Percentiles rank a stretch among this genome's conserved stretches.
phyloP scores from a whole-genome alignment of 176 grass and related monocot genomes.

The Poa pratensis region DNA sequence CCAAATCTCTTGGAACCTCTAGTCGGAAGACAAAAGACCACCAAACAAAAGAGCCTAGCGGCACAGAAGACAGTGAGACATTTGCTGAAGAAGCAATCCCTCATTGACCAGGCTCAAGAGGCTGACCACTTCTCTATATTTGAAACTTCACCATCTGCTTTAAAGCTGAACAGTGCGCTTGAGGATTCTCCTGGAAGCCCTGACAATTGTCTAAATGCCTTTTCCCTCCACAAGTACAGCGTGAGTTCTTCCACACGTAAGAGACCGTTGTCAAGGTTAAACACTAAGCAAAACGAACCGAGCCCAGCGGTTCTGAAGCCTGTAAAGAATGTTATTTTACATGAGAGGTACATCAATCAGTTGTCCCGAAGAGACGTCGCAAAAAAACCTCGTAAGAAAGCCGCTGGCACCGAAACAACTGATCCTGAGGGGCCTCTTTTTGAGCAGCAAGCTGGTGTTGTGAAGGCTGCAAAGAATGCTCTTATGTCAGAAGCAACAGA shows the following conservation, averaged over 20 bases:
- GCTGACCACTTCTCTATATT: slow-evolving; percentile 85
- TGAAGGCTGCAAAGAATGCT: slow-evolving; percentile 64
- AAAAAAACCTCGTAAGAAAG: slow-evolving; percentile 49
- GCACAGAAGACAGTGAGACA: slow-evolving; percentile 76
- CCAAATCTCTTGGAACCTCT: slow-evolving; percentile 45
- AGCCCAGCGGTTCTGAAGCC: slow-evolving; percentile 75
- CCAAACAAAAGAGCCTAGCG: slow-evolving; percentile 55
- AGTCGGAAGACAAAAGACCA: slow-evolving; percentile 37
- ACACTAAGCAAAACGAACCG: slow-evolving; percentile 34
- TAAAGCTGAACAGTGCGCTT: slow-evolving; percentile 44
- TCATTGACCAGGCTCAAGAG: slow-evolving; percentile 61
- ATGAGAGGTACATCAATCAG: slow-evolving; percentile 87
- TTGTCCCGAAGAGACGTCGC: slow-evolving; percentile 61
- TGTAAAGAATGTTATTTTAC: slow-evolving; percentile 68
- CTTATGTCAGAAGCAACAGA: slow-evolving; percentile 79
- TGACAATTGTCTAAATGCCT: slow-evolving; percentile 28
- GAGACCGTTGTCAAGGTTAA: slow-evolving; percentile 47
- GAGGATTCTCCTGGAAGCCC: slow-evolving; percentile 57
- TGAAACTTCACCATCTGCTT: slow-evolving; percentile 66
- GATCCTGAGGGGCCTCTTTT: slow-evolving; percentile 13
- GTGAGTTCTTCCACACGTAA: slow-evolving; percentile 44
- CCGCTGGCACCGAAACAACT: slow-evolving; percentile 30
- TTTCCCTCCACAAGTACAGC: slow-evolving; percentile 45
- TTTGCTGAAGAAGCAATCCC: slow-evolving; percentile 68
- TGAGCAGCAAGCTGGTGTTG: slow-evolving; percentile 35